Conservation (phyloP, 495 filamentous ascomycete species). For the Viridothelium virens region DNA sequence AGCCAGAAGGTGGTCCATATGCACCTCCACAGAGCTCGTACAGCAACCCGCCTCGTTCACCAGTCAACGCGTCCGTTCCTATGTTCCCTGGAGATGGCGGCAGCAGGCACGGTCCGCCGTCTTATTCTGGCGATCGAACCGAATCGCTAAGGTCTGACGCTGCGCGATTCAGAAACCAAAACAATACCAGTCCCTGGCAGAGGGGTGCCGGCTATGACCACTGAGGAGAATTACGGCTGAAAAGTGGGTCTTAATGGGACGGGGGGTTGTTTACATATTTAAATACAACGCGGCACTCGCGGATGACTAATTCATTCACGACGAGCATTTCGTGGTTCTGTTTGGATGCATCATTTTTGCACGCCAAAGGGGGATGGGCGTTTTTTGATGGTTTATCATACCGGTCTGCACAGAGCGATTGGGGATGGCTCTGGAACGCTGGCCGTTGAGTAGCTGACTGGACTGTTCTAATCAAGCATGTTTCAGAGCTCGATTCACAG, state of each 20-base stretch:
- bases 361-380: neutral
- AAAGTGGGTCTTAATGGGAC: neutral
- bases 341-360: neutral
- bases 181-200: slow-evolving; percentile 59
- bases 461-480: neutral
- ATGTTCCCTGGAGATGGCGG: slow-evolving; percentile 12
- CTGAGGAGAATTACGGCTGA: slow-evolving; percentile 24
- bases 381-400: neutral
- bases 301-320: slow-evolving; percentile 3
- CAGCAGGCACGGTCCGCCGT: slow-evolving; percentile 10
- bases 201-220: slow-evolving; percentile 59
- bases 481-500: neutral
- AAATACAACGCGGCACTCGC: too few relatives aligned
- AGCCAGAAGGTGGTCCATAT: slow-evolving; percentile 13
- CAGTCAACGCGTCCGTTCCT: slow-evolving; percentile 13
- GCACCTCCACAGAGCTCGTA: slow-evolving; percentile 11
- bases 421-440: neutral
- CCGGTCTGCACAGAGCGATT: neutral
- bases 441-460: neutral
- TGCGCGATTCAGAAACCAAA: slow-evolving; percentile 42
- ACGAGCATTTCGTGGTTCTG: neutral
- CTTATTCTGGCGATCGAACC: slow-evolving; percentile 11
- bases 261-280: neutral
- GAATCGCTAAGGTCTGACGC: slow-evolving; percentile 17
- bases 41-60: slow-evolving; percentile 5